phyloP scores from a whole-genome alignment of 139 green algal species.

The Chlamydomonas schloesseri region DNA sequence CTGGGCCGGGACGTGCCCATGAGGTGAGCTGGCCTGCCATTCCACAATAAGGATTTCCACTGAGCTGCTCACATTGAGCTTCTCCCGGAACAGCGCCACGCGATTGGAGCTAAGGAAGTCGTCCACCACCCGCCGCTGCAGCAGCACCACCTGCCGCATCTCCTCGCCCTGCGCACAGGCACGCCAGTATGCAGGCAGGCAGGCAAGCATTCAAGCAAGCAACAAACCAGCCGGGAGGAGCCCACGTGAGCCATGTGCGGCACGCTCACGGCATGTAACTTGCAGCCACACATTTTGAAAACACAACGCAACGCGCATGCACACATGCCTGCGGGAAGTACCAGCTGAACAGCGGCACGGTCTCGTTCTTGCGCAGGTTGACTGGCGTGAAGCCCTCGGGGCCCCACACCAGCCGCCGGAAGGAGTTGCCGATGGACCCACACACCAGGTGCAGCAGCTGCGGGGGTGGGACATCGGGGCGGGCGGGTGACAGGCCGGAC shows the following conservation, averaged over 20 bases:
- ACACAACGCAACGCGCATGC: not conserved
- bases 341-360: slow-evolving; percentile 12
- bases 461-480: no score
- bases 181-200: not conserved
- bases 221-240: no score
- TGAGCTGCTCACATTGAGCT: not conserved
- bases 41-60: no score
- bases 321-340: slow-evolving; percentile 16
- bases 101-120: not conserved
- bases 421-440: not conserved
- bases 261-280: no score
- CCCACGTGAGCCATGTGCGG: no score
- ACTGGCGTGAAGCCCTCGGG: not conserved
- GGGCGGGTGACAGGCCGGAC: no score
- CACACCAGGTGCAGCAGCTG: slow-evolving; percentile 7
- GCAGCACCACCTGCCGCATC: not conserved
- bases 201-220: no score
- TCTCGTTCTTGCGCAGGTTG: slow-evolving; percentile 8
- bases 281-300: no score
- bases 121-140: slow-evolving; percentile 17
- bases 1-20: no score
- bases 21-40: no score
- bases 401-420: slow-evolving; percentile 19
- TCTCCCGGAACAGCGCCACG: not conserved
- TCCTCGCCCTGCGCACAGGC: slow-evolving; percentile 2